Conservation (phyloP, 1,284 basidiomycete species). For the Puccinia hordei region DNA sequence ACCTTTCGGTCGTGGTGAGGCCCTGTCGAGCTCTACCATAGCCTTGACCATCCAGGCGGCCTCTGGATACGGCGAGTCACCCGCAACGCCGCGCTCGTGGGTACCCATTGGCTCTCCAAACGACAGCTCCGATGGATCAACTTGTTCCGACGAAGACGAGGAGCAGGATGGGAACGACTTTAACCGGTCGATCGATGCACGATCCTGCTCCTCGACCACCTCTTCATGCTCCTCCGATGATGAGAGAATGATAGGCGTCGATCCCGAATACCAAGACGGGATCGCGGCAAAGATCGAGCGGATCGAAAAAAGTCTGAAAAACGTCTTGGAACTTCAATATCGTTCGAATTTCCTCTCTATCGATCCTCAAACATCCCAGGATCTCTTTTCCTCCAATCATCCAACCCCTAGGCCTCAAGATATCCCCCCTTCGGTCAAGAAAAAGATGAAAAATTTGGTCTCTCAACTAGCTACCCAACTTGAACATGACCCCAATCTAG, state of each 20-base stretch:
- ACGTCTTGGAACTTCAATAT: constrained; percentile 22
- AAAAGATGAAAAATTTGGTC: constrained; percentile 41
- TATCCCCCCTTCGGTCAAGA: background rate
- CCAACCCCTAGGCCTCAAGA: background rate
- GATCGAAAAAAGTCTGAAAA: constrained; percentile 21
- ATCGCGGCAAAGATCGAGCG: constrained; percentile 27
- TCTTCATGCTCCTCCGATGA: constrained; percentile 19
- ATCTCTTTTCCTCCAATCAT: background rate
- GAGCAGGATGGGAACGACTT: constrained; percentile 12
- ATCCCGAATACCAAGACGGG: constrained; percentile 6
- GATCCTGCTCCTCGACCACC: background rate
- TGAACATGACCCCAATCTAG: constrained; percentile 35
- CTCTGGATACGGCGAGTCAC: constrained; percentile 4
- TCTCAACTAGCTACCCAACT: constrained; percentile 31
- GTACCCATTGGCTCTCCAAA: constrained; percentile 25
- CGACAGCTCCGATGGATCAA: constrained; percentile 12
- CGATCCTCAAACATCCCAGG: background rate
- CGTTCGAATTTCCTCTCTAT: background rate
- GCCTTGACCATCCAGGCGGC: background rate
- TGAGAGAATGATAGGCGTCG: constrained; percentile 2
- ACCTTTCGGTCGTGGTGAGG: background rate
- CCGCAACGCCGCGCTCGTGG: constrained; percentile 38
- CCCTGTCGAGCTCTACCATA: background rate
- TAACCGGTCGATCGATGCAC: background rate
- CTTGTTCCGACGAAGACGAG: constrained; percentile 13